phyloP scores from a whole-genome alignment of 805 yeast genomes.

The Wickerhamomyces xylosicus region DNA sequence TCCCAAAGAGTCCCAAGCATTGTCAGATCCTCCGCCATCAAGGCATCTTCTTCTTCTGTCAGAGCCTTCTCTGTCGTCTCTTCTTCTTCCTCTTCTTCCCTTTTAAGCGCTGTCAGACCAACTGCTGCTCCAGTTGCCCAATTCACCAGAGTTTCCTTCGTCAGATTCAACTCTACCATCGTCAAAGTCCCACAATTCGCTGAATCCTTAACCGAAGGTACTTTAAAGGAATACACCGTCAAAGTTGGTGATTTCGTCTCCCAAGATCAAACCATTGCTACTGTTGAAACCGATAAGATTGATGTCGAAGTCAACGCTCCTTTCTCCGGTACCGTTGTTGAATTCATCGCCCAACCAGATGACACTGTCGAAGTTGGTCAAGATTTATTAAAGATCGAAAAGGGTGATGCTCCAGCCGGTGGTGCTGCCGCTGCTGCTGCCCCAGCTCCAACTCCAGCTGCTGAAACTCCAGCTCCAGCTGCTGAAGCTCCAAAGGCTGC shows the following conservation, averaged over 20 bases:
- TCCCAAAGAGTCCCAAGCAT: conserved; percentile 4
- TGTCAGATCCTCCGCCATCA: conserved; percentile 1
- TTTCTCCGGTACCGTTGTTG: conserved; percentile 78
- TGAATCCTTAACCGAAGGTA: conserved; percentile 95
- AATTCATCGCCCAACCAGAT: conserved; percentile 72
- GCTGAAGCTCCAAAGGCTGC: conserved; percentile 20
- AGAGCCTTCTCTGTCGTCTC: conserved; percentile 5
- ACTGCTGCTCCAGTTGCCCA: conserved; percentile 1
- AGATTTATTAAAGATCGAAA: conserved; percentile 79
- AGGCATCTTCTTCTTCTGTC: conserved; percentile 4
- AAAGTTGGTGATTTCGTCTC: conserved; percentile 82
- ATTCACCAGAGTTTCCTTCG: conserved; percentile 8
- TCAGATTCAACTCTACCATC: conserved; percentile 29
- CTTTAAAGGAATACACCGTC: conserved; percentile 60
- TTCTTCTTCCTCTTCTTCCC: background rate
- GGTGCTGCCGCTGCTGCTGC: conserved; percentile 24
- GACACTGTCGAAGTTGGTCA: conserved; percentile 96
- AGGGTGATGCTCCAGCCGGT: conserved; percentile 58
- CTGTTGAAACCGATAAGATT: conserved; percentile 96
- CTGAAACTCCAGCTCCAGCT: conserved; percentile 20
- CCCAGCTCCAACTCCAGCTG: conserved; percentile 11
- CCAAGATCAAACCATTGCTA: conserved; percentile 85
- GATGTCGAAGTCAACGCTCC: conserved; percentile 97
- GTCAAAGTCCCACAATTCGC: conserved; percentile 98
- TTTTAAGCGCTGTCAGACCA: conserved; percentile 1